phyloP scores from a whole-genome alignment of 2,329 filamentous ascomycete genomes.

The Cryphonectria parasitica region DNA sequence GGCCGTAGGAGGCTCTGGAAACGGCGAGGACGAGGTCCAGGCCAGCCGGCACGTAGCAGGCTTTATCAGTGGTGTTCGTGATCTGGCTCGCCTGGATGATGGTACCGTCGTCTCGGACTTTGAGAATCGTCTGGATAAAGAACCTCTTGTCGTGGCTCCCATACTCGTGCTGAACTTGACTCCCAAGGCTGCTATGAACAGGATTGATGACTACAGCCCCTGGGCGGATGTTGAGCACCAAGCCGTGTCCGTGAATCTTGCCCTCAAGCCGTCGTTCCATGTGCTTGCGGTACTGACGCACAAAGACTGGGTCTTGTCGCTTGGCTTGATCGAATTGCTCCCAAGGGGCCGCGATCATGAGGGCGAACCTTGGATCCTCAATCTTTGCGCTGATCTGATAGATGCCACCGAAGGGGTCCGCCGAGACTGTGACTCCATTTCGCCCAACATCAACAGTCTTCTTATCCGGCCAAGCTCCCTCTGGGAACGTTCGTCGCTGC shows the following conservation, averaged over 20 bases:
- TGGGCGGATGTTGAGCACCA: background rate
- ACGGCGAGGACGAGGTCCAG: slow-evolving; percentile 28
- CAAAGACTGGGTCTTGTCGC: slow-evolving; percentile 26
- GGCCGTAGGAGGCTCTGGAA: slow-evolving; percentile 32
- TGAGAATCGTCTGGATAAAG: slow-evolving; percentile 16
- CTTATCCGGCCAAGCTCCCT: slow-evolving; percentile 9
- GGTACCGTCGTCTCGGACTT: slow-evolving; percentile 20
- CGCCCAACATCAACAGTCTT: slow-evolving; percentile 30
- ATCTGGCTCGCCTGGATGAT: slow-evolving; percentile 28
- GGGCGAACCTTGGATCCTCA: slow-evolving; percentile 26
- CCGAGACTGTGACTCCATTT: slow-evolving; percentile 27
- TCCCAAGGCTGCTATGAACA: slow-evolving; percentile 16
- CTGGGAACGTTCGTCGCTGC: slow-evolving; percentile 11
- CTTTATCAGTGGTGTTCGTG: slow-evolving; percentile 11
- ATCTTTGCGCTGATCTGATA: slow-evolving; percentile 24
- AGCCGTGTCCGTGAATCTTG: slow-evolving; percentile 6
- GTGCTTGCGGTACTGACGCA: slow-evolving; percentile 29
- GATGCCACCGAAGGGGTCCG: slow-evolving; percentile 28
- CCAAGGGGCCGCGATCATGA: slow-evolving; percentile 32
- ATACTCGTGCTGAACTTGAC: slow-evolving; percentile 22
- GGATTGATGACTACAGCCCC: slow-evolving; percentile 20
- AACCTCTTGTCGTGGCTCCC: background rate
- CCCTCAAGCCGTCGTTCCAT: slow-evolving; percentile 25
- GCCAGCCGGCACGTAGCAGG: slow-evolving; percentile 9
- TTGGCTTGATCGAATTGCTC: slow-evolving; percentile 30